phyloP scores from a whole-genome alignment of 345 rosid genomes.

The Microthlaspi erraticum region DNA sequence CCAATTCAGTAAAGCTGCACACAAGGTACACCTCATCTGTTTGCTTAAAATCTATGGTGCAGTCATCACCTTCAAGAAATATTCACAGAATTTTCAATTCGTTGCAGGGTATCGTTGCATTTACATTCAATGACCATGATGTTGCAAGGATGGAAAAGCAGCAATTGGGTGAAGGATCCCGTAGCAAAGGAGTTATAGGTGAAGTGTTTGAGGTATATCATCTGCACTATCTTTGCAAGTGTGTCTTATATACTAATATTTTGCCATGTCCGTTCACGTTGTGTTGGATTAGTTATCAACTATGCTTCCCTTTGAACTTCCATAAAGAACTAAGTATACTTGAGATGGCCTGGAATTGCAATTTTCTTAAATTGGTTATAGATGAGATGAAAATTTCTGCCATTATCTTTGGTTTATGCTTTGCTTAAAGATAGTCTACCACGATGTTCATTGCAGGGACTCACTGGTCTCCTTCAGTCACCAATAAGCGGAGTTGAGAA shows the following conservation, averaged over 20 bases:
- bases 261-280: neutral
- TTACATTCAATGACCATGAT: constrained; percentile 89
- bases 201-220: constrained; percentile 87
- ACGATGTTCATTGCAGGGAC: constrained; percentile 61
- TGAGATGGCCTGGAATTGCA: constrained; percentile 13
- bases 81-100: constrained; percentile 23
- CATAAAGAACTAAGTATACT: constrained; percentile 18
- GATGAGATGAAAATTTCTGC: constrained; percentile 13
- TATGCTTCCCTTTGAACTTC: constrained; percentile 11
- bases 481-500: constrained; percentile 93
- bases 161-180: constrained; percentile 70
- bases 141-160: constrained; percentile 81
- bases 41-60: constrained; percentile 22
- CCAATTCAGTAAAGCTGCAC: constrained; percentile 98
- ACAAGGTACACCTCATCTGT: constrained; percentile 63
- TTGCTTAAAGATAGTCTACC: neutral
- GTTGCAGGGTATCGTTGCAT: constrained; percentile 88
- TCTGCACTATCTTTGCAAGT: neutral
- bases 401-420: constrained; percentile 10
- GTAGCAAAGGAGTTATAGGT: constrained; percentile 87
- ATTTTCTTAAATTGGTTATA: constrained; percentile 22
- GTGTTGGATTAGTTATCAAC: constrained; percentile 7
- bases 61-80: constrained; percentile 23
- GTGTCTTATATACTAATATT: neutral
- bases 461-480: constrained; percentile 91